Evolutionary conservation across 1,139 yeast genomes (phyloP), one percentile per base, ranked within the genome.

Genomic region (Chernovozyma sophiae-reginae): DNA sequence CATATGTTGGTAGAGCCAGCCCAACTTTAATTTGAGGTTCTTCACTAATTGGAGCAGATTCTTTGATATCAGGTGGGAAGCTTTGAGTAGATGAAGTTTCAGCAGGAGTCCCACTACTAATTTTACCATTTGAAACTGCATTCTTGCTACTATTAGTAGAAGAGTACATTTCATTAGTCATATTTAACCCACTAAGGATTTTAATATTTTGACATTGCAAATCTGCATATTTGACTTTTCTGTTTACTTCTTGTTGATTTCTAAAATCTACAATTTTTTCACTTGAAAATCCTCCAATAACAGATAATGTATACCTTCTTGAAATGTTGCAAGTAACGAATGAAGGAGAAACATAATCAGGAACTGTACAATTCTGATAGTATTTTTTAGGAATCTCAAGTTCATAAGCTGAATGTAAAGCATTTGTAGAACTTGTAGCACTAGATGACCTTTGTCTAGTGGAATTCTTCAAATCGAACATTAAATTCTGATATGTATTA

Each of bases 301-400:
- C 58, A 15, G 55, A 55, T 30, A 79, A 43, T 11, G 56, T 52
- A 48, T 80, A 79, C n/a, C 48, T 51, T 33, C 85, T 60, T 4
- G 66, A 52, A 13, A 80, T 68, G 51, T 79, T 79, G 52, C 86
- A 80, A 3, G 81, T 74, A 27, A 55, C 59, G 53, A 81, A 81
- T 4, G 75, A 62, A 2, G 86, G 85, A 1, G 78, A 57, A 7
- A 77, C 55, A 38, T 64, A 54, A 33, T 65, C 72, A 0, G 86
- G 83, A 12, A 79, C 49, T 1, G 64, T 51, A 25, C 74, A 69
- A 41, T 68, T 67, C 26, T 56, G 50, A 38, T 57, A 72, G 38
- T 62, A 55, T 36, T 58, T 52, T n/a, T 46, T 43, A 1, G 80
- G 79, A 10, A 75, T 66, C 42, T 71, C 77, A 15, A 73, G 44